Percentiles rank a stretch among this genome's conserved stretches.
Evolutionary conservation across 2,329 filamentous ascomycete species (phyloP).

Genomic region (Stemphylium lycopersici): DNA sequence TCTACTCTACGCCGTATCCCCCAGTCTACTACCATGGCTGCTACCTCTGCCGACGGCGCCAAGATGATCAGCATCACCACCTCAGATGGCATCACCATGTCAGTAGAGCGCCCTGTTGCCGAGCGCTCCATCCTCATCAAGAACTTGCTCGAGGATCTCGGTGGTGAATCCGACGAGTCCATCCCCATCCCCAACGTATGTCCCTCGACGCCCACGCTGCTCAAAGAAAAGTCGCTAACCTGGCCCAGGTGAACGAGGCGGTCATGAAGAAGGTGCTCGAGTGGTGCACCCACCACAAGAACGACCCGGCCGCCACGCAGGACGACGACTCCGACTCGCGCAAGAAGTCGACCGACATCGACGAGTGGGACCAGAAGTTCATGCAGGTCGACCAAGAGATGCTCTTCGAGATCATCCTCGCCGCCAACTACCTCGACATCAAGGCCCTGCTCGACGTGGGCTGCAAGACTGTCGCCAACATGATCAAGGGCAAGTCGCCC

Average conservation of each 20-base stretch:
- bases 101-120: constrained; percentile 73
- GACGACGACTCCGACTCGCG: constrained; percentile 93
- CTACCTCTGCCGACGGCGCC: constrained; percentile 18
- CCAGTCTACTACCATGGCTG: constrained; percentile 29
- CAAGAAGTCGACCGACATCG: constrained; percentile 98
- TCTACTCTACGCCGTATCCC: constrained; percentile 4
- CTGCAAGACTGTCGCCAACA: constrained; percentile 99
- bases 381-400: constrained; percentile 99
- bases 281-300: constrained; percentile 95
- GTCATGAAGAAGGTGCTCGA: constrained; percentile 96
- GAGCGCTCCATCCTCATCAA: constrained; percentile 96
- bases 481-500: constrained; percentile 99
- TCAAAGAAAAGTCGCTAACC: constrained; percentile 32
- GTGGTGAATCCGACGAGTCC: constrained; percentile 66
- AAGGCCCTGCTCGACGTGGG: constrained; percentile 97
- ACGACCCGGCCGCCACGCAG: constrained; percentile 78
- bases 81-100: constrained; percentile 54
- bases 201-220: constrained; percentile 1
- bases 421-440: constrained; percentile 98
- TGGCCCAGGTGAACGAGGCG: constrained; percentile 76
- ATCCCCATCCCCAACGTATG: constrained; percentile 83
- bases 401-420: constrained; percentile 98
- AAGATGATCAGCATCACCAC: constrained; percentile 52
- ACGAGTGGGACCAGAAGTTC: constrained; percentile 99
- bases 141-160: constrained; percentile 96